phyloP scores from a whole-genome alignment of 2,329 filamentous ascomycete genomes.

The Ophiostoma sp. region DNA sequence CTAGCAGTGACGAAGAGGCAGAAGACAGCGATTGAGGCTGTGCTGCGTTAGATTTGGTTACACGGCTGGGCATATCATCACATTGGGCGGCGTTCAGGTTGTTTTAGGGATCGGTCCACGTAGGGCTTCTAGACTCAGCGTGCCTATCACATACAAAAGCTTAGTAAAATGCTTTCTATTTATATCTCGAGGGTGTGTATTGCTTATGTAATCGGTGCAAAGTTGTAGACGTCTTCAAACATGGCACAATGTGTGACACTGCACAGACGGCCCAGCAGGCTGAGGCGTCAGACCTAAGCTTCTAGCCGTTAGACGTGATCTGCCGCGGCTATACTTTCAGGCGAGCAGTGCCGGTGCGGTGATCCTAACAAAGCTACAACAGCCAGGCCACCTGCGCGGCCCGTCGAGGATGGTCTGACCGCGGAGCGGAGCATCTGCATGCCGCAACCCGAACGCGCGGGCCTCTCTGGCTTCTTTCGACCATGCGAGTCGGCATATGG shows the following conservation, averaged over 20 bases:
- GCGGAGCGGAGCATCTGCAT: background rate
- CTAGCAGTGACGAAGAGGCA: slow-evolving; percentile 43
- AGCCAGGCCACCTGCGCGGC: too few relatives aligned
- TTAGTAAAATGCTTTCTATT: background rate
- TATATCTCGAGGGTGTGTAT: too few relatives aligned
- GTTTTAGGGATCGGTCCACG: background rate
- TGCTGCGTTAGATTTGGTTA: background rate
- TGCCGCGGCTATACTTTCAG: too few relatives aligned
- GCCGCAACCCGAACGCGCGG: background rate
- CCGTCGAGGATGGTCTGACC: too few relatives aligned
- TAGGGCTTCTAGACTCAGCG: background rate
- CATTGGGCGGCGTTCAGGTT: slow-evolving; percentile 9
- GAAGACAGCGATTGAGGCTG: slow-evolving; percentile 23
- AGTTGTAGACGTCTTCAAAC: too few relatives aligned
- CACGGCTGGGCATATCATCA: background rate
- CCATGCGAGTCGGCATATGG: background rate
- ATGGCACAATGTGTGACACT: too few relatives aligned
- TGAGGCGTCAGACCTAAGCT: too few relatives aligned
- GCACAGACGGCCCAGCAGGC: too few relatives aligned
- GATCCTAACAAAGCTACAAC: too few relatives aligned
- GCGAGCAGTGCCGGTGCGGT: too few relatives aligned
- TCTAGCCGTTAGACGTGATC: too few relatives aligned
- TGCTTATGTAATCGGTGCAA: too few relatives aligned
- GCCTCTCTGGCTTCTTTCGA: background rate
- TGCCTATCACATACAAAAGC: background rate